A percentile compares a stretch with the other conserved stretches of the same genome.
Conservation (phyloP, 306 rosid species). For the Neltuma alba region DNA sequence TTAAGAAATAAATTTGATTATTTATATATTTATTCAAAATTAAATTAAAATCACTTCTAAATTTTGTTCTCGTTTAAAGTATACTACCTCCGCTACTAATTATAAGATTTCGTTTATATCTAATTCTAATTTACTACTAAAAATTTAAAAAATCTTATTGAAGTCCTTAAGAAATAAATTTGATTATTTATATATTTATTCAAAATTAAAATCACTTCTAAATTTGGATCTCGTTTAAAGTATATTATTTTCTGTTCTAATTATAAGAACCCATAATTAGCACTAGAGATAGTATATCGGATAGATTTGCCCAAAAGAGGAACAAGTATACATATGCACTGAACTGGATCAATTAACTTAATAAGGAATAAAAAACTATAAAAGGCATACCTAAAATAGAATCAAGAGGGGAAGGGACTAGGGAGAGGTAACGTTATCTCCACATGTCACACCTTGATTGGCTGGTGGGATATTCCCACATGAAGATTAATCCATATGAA, state of each 20-base stretch:
- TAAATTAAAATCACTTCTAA: too few relatives aligned
- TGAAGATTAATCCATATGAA: neutral
- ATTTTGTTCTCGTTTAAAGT: too few relatives aligned
- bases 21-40: too few relatives aligned
- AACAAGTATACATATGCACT: neutral
- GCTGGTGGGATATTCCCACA: neutral
- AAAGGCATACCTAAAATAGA: neutral
- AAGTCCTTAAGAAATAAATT: neutral
- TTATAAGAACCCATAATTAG: too few relatives aligned
- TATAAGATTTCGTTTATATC: too few relatives aligned
- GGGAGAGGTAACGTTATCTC: slow-evolving; percentile 16
- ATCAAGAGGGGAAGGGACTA: neutral
- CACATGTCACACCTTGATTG: neutral
- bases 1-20: too few relatives aligned
- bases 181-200: neutral
- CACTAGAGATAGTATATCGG: too few relatives aligned
- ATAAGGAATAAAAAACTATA: neutral
- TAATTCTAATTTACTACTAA: neutral
- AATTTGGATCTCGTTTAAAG: too few relatives aligned
- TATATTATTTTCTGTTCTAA: too few relatives aligned
- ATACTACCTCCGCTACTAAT: too few relatives aligned
- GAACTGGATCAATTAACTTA: neutral
- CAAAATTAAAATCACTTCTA: neutral
- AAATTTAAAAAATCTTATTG: neutral
- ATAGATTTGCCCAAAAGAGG: too few relatives aligned